Evolutionary conservation across 176 grass and related monocot species (phyloP).

Genomic region (Secale cereale): DNA sequence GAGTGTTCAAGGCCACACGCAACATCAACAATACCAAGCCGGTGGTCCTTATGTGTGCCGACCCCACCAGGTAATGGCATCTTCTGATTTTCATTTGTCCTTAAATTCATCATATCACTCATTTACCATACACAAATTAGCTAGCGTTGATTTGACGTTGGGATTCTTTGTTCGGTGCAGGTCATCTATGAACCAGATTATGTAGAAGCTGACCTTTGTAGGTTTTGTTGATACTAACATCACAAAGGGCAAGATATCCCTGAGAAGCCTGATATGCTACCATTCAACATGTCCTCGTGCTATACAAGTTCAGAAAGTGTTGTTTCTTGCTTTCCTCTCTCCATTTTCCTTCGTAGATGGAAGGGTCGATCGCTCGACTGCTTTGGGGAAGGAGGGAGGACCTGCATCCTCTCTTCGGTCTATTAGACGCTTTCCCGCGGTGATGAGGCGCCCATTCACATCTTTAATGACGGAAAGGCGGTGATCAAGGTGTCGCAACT

Average conservation of each 20-base stretch:
- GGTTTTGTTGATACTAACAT: constrained; percentile 56
- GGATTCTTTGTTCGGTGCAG: constrained; percentile 2
- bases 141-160: background rate
- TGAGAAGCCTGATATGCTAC: constrained; percentile 52
- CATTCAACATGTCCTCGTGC: too few relatives aligned
- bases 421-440: too few relatives aligned
- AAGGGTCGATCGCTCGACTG: too few relatives aligned
- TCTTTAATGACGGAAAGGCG: too few relatives aligned
- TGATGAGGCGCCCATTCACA: too few relatives aligned
- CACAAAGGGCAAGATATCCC: constrained; percentile 49
- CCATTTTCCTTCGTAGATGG: too few relatives aligned
- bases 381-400: too few relatives aligned
- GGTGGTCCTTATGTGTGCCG: constrained; percentile 72
- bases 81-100: background rate
- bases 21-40: constrained; percentile 17
- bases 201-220: constrained; percentile 63
- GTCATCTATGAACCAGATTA: constrained; percentile 36
- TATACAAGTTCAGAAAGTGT: too few relatives aligned
- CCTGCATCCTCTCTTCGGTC: too few relatives aligned
- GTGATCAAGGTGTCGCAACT: too few relatives aligned
- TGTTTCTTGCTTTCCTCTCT: too few relatives aligned
- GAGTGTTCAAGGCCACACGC: background rate
- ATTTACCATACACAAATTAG: background rate
- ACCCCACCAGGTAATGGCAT: constrained; percentile 37
- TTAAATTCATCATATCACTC: background rate